These are phyloP conservation scores for Baudoinia panamericana DNA, from an alignment of 495 filamentous ascomycete genomes.

Conservation along the genomic window DNA sequence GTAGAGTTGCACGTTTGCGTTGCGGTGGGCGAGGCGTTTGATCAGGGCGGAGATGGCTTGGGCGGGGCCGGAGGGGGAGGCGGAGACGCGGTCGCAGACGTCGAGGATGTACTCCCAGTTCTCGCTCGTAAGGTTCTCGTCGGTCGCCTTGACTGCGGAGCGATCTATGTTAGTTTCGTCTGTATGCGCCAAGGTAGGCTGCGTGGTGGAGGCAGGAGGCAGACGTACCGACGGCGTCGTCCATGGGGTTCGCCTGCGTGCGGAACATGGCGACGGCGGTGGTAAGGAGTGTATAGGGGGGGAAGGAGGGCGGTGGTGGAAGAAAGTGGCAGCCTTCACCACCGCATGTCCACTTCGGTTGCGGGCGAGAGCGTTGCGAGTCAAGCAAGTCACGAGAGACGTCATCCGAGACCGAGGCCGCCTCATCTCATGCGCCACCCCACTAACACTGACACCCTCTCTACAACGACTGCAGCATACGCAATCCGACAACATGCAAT, in stretches of 20 bases:
- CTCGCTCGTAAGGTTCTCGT: slow-evolving; percentile 94
- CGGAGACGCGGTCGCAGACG: slow-evolving; percentile 83
- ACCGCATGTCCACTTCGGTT: no score
- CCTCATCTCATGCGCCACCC: no score
- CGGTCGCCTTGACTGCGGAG: slow-evolving; percentile 89
- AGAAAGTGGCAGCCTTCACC: no score
- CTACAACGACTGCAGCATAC: no score
- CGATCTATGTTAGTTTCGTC: background rate
- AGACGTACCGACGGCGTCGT: slow-evolving; percentile 64
- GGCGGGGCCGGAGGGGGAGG: slow-evolving; percentile 61
- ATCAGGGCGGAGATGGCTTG: slow-evolving; percentile 91
- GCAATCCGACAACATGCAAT: no score
- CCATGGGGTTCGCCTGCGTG: slow-evolving; percentile 65
- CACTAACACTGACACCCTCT: no score
- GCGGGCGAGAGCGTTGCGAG: no score
- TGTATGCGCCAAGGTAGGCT: background rate
- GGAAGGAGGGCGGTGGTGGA: no score
- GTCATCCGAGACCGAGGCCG: no score
- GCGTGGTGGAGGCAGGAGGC: background rate
- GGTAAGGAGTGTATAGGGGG: no score
- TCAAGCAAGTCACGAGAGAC: no score
- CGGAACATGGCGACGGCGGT: slow-evolving; percentile 49
- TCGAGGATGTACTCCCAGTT: slow-evolving; percentile 99
- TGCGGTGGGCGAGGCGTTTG: slow-evolving; percentile 88
- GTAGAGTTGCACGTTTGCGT: slow-evolving; percentile 98